phyloP scores from a whole-genome alignment of 2,329 filamentous ascomycete genomes.

The Microdochium trichocladiopsis region DNA sequence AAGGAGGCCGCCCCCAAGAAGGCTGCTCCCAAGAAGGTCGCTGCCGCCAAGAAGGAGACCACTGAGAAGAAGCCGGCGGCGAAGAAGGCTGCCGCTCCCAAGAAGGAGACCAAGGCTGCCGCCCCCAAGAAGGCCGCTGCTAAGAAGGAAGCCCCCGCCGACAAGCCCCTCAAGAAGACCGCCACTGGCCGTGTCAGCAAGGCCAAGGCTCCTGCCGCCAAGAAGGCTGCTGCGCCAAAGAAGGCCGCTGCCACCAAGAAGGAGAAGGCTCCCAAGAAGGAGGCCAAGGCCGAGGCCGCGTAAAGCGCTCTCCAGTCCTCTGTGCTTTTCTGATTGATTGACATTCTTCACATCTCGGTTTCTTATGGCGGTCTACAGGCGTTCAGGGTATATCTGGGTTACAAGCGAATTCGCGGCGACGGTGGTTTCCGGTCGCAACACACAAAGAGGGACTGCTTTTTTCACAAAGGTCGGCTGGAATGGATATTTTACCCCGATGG shows the following conservation, averaged over 20 bases:
- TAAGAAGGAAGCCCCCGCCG: conserved; percentile 32
- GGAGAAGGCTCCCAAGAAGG: conserved; percentile 36
- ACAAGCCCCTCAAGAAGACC: conserved; percentile 22
- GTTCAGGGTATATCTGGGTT: conserved; percentile 1
- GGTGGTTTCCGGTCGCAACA: neutral
- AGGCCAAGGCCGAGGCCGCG: conserved; percentile 20
- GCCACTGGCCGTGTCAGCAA: conserved; percentile 26
- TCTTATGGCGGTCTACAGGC: neutral
- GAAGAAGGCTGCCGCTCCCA: conserved; percentile 35
- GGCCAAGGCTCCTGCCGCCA: conserved; percentile 17
- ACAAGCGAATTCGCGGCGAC: neutral
- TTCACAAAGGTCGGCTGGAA: neutral
- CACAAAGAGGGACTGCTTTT: neutral
- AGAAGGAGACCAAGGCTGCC: conserved; percentile 45
- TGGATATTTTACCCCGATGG: neutral
- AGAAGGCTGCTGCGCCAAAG: conserved; percentile 36
- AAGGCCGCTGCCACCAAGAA: conserved; percentile 34
- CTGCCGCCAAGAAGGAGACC: conserved; percentile 37
- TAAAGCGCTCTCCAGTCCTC: conserved; percentile 6
- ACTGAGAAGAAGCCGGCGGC: conserved; percentile 79
- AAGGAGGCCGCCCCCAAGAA: conserved; percentile 12
- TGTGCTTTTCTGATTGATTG: neutral
- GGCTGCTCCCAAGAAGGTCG: conserved; percentile 30
- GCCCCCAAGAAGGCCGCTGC: conserved; percentile 34
- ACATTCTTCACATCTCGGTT: neutral